Evolutionary conservation across 257 asterid genomes (phyloP).

Genomic region (Fraxinus quadrangulata): DNA sequence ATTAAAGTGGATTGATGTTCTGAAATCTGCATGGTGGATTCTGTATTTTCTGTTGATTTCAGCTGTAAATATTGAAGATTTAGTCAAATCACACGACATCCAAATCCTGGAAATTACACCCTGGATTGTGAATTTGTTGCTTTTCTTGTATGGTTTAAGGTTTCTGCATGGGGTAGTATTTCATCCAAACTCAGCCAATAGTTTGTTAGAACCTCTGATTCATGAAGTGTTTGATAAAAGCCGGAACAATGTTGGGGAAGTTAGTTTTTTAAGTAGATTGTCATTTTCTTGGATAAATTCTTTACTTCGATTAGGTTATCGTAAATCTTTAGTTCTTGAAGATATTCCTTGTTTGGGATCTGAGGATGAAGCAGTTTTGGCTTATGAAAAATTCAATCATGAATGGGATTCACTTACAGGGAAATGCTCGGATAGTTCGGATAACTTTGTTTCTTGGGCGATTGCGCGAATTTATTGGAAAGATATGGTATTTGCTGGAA

Average conservation of each 20-base stretch:
- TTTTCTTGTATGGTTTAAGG: constrained; percentile 45
- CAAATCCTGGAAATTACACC: constrained; percentile 42
- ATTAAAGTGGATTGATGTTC: constrained; percentile 39
- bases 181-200: constrained; percentile 15
- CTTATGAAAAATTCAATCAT: constrained; percentile 39
- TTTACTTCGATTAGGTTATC: constrained; percentile 52
- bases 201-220: constrained; percentile 48
- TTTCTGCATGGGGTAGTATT: constrained; percentile 24
- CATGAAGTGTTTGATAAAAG: constrained; percentile 27
- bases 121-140: constrained; percentile 58
- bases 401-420: constrained; percentile 45
- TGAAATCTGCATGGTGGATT: constrained; percentile 64
- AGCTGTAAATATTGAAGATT: constrained; percentile 36
- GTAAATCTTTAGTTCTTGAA: constrained; percentile 47
- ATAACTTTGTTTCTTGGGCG: constrained; percentile 40
- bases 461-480: constrained; percentile 51
- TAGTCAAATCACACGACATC: constrained; percentile 27
- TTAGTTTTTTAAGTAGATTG: constrained; percentile 45
- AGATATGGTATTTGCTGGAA: constrained; percentile 45
- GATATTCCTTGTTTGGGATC: constrained; percentile 57
- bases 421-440: constrained; percentile 22
- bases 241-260: constrained; percentile 20
- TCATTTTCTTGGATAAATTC: constrained; percentile 66
- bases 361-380: constrained; percentile 60
- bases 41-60: constrained; percentile 45